Conservation (phyloP, 1,284 basidiomycete genomes). For the Fomitiporia mediterranea region DNA sequence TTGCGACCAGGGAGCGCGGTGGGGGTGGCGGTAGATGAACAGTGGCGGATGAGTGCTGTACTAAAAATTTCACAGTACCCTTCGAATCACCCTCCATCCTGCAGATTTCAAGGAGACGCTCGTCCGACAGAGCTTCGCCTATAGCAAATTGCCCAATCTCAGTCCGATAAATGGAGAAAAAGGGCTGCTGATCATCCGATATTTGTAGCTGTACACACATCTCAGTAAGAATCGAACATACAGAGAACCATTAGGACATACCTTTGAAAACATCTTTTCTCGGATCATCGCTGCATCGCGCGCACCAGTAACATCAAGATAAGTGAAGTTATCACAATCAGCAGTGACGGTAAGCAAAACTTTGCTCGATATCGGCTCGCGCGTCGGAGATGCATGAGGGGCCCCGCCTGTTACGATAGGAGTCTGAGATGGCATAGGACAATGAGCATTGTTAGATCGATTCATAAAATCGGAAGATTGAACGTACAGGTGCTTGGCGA, state of each 20-base stretch:
- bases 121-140: conserved; percentile 64
- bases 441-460: background rate
- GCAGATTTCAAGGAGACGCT: conserved; percentile 69
- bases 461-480: background rate
- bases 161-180: conserved; percentile 79
- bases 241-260: conserved; percentile 33
- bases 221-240: conserved; percentile 16
- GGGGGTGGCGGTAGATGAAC: conserved; percentile 47
- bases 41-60: conserved; percentile 57
- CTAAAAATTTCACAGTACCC: conserved; percentile 78
- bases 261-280: conserved; percentile 83
- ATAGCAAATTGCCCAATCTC: conserved; percentile 76
- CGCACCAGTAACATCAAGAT: conserved; percentile 75
- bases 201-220: conserved; percentile 64
- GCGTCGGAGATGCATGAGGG: conserved; percentile 23
- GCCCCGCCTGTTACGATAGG: conserved; percentile 18
- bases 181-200: conserved; percentile 73
- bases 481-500: conserved; percentile 15
- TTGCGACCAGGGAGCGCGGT: conserved; percentile 32
- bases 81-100: conserved; percentile 64
- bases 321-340: conserved; percentile 76
- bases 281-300: conserved; percentile 69
- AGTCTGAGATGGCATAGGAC: conserved; percentile 10
- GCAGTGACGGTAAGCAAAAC: conserved; percentile 72
- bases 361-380: conserved; percentile 32